Evolutionary conservation across 768 basidiomycete genomes (phyloP), one percentile per base, ranked within the genome.

Genomic region (Boletus sp.): DNA sequence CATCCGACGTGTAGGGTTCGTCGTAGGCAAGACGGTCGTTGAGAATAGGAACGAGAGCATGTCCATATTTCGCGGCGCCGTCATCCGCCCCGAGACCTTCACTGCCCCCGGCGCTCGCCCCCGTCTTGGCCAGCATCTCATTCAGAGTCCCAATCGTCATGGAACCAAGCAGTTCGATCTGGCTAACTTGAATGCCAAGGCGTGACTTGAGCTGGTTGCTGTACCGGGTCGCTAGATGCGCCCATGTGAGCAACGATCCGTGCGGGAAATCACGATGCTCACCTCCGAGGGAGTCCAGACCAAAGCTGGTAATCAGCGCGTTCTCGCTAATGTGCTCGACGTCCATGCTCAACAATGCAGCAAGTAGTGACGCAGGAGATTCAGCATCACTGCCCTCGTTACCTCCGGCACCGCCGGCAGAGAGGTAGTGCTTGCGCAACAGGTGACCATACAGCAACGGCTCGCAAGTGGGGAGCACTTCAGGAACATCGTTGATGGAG

Each of bases 11-110:
- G 54, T 70, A 70, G 1, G 69, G 62, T 38, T 70, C 59, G 21
- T 70, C 69, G 27, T 70, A 70, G 19, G 68, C 69, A 23, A 70
- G 64, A 34, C 64, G 63, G 34, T 70, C 64, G 34, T 70, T 70
- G 25, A 70, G 61, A 42, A 64, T 58, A 4, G 69, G 64, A 25
- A 70, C 54, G 11, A 69, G 62, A 13, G 68, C 55, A 11, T 68
- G 52, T 8, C 68, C 68, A 30, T 69, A 69, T 51, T 61, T 69
- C 4, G 55, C 47, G n/a, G 66, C 54, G 32, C 68, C 66, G 27
- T 69, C 64, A 35, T 67, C 68, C 2, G 33, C 37, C 1, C 37
- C 50, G 10, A 54, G 37, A 13, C 41, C 49, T 25, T 65, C 53
- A 2, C 43, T 33, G 5, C 45, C 19, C 21, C 45, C 53, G n/a